phyloP scores from a whole-genome alignment of 805 yeast genomes.

The Candida easanensis region DNA sequence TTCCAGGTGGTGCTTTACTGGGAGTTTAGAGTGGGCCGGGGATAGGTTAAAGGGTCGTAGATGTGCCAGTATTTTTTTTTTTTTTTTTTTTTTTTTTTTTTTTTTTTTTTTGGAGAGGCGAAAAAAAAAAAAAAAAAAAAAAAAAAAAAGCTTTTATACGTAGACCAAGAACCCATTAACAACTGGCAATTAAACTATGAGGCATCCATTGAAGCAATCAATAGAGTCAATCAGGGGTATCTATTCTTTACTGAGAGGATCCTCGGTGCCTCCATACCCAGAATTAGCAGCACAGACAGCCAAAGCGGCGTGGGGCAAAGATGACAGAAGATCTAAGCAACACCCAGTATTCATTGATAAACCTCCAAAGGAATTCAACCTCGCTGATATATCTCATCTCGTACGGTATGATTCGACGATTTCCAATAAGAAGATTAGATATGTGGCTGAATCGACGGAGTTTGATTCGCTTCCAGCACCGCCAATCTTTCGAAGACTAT shows the following conservation, averaged over 20 bases:
- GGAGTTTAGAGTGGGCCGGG: no score
- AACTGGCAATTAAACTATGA: background rate
- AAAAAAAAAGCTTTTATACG: no score
- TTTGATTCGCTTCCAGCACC: slow-evolving; percentile 10
- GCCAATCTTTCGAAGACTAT: slow-evolving; percentile 16
- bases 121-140: no score
- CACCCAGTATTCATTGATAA: slow-evolving; percentile 15
- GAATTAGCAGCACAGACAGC: background rate
- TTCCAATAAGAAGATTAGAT: slow-evolving; percentile 14
- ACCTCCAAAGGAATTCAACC: slow-evolving; percentile 15
- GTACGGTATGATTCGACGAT: slow-evolving; percentile 12
- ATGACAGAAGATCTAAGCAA: background rate
- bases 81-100: no score
- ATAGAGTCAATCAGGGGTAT: background rate
- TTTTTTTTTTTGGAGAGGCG: no score
- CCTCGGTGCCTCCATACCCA: no score
- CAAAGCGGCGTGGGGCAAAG: background rate
- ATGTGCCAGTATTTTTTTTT: background rate
- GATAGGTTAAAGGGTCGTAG: background rate
- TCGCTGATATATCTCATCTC: slow-evolving; percentile 17
- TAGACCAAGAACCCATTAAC: background rate
- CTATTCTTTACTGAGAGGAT: background rate
- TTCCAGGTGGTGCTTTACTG: no score
- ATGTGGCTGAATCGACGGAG: slow-evolving; percentile 11
- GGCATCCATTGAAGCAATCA: background rate